Evolutionary conservation across 441 rosid species (phyloP), one percentile per base, ranked within the genome.

Genomic region (Adansonia rubrostipa): DNA sequence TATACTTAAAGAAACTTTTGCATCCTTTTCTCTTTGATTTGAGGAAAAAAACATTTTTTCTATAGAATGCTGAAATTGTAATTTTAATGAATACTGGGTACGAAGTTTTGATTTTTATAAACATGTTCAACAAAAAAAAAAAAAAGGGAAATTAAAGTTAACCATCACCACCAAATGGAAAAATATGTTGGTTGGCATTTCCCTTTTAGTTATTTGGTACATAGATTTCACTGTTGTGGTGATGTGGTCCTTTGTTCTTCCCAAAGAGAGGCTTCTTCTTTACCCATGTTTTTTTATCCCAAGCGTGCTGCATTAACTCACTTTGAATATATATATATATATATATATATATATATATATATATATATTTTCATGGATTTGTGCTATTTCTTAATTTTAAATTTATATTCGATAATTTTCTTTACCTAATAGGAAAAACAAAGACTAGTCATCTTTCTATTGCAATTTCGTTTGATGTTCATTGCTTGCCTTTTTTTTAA

Each of bases 401-500:
- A 53, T 2, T n/a, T 48, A 9, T 14, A 8, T 48, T 44, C 58
- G 33, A 19, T 28, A 13, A 74, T 20, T 60, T 62, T 50, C 50
- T 48, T 63, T 65, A 75, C 78, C 78, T 75, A 75, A 75, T 45
- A 60, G 48, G 11, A 42, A 61, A 7, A 44, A 50, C 13, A 17
- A 24, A 36, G 78, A 76, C 64, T 10, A 5, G 62, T 0, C 73
- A 65, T 76, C 72, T 51, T 42, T 51, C 45, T 20, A 11, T 9
- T 1, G 24, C 13, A 19, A 57, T 19, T 17, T 0, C 7, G 17
- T 47, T 15, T 79, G 79, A 79, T 81, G 82, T 71, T 74, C 71
- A 77, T 77, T 73, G 74, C 75, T 75, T 66, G 80, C 67, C 79
- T 45, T 77, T 72, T 70, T 40, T 10, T 47, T 20, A 71, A 33